Evolutionary conservation across 1,139 yeast genomes (phyloP), one percentile per base, ranked within the genome.

Genomic region (Geotrichum candidum): DNA sequence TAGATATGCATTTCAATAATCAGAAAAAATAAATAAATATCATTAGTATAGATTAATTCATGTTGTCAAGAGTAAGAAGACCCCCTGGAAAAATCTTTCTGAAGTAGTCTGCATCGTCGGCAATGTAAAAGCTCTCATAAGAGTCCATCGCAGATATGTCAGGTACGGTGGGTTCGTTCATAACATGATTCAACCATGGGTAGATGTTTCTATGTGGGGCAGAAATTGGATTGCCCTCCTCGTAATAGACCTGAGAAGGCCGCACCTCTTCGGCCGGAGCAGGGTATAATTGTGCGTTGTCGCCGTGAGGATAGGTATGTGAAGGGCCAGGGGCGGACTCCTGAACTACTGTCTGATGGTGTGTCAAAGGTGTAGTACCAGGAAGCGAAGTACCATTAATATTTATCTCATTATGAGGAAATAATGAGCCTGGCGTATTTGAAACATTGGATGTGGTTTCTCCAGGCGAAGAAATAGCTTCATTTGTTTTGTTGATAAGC

Each of bases 71-170:
- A 15, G 62, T 60, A 1, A 60, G 46, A n/a, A 56, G 27, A 23
- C 62, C 62, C 22, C 62, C 62, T 31, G 62, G 62, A 31, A 60
- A 60, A 23, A 59, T 59, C 45, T 48, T 52, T 27, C 46, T 53
- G 23, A 59, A 59, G 15, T 55, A 52, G 46, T 59, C 61, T 3
- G 56, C 61, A 18, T 59, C 61, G 23, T 59, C 61, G 11, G 61
- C 61, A 22, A 59, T 55, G 27, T 55, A 59, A 51, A 59, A 59
- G 48, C 61, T 59, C 33, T 59, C 59, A 52, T 59, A 59, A 13
- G 57, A 55, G 22, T 59, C 61, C 61, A 59, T 59, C 3, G 61
- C 18, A 15, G 41, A 45, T 11, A 41, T 25, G 13, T 54, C 57
- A 41, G 48, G 48, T 41, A 41, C 22, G 5, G 18, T 5, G 18